Evolutionary conservation across 352 stramenopile genomes (phyloP), one percentile per base, ranked within the genome.

Genomic region (Phytopythium mirpurense): DNA sequence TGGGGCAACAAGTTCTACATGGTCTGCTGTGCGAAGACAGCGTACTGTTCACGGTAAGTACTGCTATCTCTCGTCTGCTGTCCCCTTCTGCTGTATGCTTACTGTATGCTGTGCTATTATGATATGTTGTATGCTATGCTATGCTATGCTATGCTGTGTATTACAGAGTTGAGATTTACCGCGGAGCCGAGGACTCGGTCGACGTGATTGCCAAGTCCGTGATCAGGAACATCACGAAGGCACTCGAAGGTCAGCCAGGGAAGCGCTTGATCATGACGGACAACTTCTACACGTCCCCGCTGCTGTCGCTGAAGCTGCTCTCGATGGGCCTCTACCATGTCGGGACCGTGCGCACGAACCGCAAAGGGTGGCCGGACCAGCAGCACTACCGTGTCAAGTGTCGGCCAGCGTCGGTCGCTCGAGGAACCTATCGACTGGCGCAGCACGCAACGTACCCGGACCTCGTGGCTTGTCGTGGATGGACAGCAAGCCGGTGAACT

Each of bases 1-100:
- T 67, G 49, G 29, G 60, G 53, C 0, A 68, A 53, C 2, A 72
- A 68, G 45, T 67, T 62, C 45, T 71, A 67, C 27, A 47, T 67
- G 46, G 56, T 54, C 0, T 64, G 63, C 19, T 62, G 54, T 14
- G 32, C 47, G 0, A 26, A 52, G 5, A 65, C 55, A 0, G 55
- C 52, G 16, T 63, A 67, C n/a, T 57, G 50, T 26, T 45, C 44
- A 3, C 46, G 50, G 59, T 62, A 37, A 55, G 45, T 55, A 12
- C 19, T n/a, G 38, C 21, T 27, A n/a, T n/a, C n/a, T n/a, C n/a
- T n/a, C n/a, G n/a, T n/a, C n/a, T n/a, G n/a, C n/a, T n/a, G n/a
- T n/a, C n/a, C n/a, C n/a, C 9, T 32, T 32, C 54, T 60, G 35
- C 41, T 51, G 45, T 31, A 34, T 18, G 21, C 6, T 34, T 29